Evolutionary conservation across 345 rosid species (phyloP).

Genomic region (Salix brachista): DNA sequence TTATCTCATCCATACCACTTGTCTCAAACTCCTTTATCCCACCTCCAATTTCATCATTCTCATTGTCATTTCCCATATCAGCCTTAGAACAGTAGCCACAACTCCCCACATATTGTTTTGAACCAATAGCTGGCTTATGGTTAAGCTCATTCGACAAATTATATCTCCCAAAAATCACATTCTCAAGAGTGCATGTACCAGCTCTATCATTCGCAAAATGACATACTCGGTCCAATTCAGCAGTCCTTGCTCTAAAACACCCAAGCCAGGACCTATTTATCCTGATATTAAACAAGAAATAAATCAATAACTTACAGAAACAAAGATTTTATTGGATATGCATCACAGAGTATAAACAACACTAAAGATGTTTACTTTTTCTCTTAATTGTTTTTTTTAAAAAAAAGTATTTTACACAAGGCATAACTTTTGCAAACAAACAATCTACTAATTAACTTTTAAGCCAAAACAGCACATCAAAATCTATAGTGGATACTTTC

Average conservation of each 20-base stretch:
- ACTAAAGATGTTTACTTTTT: too few species aligned
- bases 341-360: too few species aligned
- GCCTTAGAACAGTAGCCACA: conserved; percentile 12
- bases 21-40: background rate
- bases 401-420: too few species aligned
- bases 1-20: background rate
- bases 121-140: background rate
- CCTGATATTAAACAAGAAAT: background rate
- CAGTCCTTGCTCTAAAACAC: background rate
- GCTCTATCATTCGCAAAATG: background rate
- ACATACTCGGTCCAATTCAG: background rate
- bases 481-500: too few species aligned
- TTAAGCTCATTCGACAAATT: background rate
- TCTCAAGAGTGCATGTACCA: background rate
- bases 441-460: too few species aligned
- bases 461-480: too few species aligned
- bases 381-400: too few species aligned
- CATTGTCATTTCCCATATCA: background rate
- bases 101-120: background rate
- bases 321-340: too few species aligned
- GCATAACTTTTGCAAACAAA: too few species aligned
- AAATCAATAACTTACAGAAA: too few species aligned
- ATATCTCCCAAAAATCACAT: too few species aligned
- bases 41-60: background rate
- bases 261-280: conserved; percentile 2